A percentile compares a stretch with the other conserved stretches of the same genome.
phyloP scores from a whole-genome alignment of 805 yeast species.

The Wickerhamomyces queroliae region DNA sequence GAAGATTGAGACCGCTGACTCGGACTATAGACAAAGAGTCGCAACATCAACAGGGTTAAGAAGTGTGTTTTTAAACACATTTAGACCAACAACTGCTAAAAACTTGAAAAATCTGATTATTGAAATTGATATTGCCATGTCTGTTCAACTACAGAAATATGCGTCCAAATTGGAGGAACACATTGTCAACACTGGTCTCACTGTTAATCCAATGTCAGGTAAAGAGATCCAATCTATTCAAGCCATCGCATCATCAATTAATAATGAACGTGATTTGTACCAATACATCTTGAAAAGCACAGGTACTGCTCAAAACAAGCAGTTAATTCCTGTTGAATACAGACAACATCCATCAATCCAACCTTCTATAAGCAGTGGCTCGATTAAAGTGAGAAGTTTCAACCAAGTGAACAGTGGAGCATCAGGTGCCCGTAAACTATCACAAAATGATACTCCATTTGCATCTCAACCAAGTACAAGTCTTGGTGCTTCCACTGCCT shows the following conservation, averaged over 20 bases:
- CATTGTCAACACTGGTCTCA: conserved; percentile 78
- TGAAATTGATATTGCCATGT: conserved; percentile 86
- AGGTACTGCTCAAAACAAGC: conserved; percentile 30
- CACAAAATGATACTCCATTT: conserved; percentile 29
- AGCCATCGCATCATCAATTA: conserved; percentile 67
- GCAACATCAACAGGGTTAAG: conserved; percentile 66
- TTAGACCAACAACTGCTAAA: conserved; percentile 72
- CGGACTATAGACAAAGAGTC: conserved; percentile 78
- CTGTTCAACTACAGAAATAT: conserved; percentile 82
- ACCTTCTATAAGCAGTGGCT: conserved; percentile 16
- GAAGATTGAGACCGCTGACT: conserved; percentile 80
- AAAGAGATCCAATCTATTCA: conserved; percentile 63
- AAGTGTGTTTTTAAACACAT: conserved; percentile 61
- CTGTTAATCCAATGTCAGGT: conserved; percentile 64
- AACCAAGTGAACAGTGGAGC: conserved; percentile 19
- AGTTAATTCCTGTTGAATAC: conserved; percentile 63
- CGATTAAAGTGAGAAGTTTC: not conserved
- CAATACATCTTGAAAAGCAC: conserved; percentile 51
- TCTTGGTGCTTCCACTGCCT: conserved; percentile 1
- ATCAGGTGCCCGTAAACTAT: conserved; percentile 20
- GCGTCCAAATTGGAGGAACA: conserved; percentile 84
- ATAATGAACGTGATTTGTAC: conserved; percentile 79
- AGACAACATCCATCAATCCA: conserved; percentile 61
- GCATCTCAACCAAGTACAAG: conserved; percentile 19
- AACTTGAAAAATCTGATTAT: conserved; percentile 71